Percentiles rank a stretch among this genome's conserved stretches.
Evolutionary conservation across 352 stramenopile genomes (phyloP).

Genomic region (Phytopythium montanum): DNA sequence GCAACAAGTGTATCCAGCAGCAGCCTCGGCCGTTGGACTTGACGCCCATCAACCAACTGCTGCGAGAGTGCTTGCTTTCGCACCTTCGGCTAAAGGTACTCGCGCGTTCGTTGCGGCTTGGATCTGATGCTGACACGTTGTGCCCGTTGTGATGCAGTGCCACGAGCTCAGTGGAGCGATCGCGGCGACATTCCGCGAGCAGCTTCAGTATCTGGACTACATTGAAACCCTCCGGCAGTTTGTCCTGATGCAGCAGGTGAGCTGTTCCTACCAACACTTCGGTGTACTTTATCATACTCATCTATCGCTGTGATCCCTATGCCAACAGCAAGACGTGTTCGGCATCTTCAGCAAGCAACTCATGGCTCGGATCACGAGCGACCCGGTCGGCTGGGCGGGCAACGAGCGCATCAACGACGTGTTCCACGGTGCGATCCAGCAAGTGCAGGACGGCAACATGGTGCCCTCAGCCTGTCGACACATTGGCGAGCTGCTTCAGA

Average conservation of each 20-base stretch:
- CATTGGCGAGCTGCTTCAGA: constrained; percentile 38
- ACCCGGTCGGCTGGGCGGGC: constrained; percentile 55
- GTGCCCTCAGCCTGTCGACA: constrained; percentile 31
- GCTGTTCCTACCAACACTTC: neutral
- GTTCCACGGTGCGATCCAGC: constrained; percentile 50
- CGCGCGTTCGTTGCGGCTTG: neutral
- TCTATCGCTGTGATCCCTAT: neutral
- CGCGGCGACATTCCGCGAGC: constrained; percentile 45
- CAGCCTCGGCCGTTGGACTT: neutral
- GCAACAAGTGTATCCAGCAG: too few species aligned
- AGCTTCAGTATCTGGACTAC: constrained; percentile 47
- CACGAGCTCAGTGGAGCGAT: constrained; percentile 40
- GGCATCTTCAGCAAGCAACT: constrained; percentile 38
- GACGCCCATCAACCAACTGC: neutral
- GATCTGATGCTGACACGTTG: neutral
- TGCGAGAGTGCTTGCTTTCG: neutral
- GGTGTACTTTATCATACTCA: neutral
- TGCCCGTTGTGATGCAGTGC: constrained; percentile 27
- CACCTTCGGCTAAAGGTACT: constrained; percentile 19
- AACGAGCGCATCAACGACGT: constrained; percentile 50
- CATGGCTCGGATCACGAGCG: constrained; percentile 45
- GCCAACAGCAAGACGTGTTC: constrained; percentile 64
- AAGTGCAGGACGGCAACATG: constrained; percentile 37
- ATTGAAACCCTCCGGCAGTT: constrained; percentile 49
- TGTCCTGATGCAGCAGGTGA: constrained; percentile 75